A percentile compares a stretch with the other conserved stretches of the same genome.
Evolutionary conservation across 2,329 filamentous ascomycete genomes (phyloP).

Genomic region (Trichophyton simii): DNA sequence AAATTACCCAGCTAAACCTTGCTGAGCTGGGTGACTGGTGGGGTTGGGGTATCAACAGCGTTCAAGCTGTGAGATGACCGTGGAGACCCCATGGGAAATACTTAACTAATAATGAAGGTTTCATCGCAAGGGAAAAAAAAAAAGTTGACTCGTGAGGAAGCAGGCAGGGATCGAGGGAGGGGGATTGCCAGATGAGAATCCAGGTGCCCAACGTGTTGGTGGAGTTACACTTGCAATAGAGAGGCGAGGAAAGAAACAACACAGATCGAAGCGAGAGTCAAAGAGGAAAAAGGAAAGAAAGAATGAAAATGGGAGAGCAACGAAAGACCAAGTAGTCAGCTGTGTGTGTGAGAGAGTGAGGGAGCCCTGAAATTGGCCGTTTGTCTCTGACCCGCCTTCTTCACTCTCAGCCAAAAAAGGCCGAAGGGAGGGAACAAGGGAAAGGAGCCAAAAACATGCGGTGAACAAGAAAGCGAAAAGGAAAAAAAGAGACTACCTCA

Average conservation of each 20-base stretch:
- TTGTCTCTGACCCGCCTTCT: background rate
- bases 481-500: background rate
- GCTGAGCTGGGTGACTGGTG: background rate
- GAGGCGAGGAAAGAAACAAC: background rate
- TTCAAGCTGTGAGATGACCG: constrained; percentile 1
- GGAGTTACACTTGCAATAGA: background rate
- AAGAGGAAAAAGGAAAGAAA: background rate
- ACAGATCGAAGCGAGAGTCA: background rate
- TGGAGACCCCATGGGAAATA: constrained; percentile 1
- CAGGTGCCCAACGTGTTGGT: background rate
- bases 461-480: constrained; percentile 2
- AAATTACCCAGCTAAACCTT: background rate
- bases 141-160: background rate
- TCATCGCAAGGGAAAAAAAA: background rate
- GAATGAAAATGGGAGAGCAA: background rate
- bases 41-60: background rate
- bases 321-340: background rate
- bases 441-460: background rate
- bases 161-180: background rate
- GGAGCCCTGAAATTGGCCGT: background rate
- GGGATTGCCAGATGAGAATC: background rate
- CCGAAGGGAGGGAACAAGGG: background rate
- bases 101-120: background rate
- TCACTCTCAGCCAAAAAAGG: background rate
- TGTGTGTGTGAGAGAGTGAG: background rate